Evolutionary conservation across 345 rosid genomes (phyloP), one percentile per base, ranked within the genome.

Genomic region (Acer negundo): DNA sequence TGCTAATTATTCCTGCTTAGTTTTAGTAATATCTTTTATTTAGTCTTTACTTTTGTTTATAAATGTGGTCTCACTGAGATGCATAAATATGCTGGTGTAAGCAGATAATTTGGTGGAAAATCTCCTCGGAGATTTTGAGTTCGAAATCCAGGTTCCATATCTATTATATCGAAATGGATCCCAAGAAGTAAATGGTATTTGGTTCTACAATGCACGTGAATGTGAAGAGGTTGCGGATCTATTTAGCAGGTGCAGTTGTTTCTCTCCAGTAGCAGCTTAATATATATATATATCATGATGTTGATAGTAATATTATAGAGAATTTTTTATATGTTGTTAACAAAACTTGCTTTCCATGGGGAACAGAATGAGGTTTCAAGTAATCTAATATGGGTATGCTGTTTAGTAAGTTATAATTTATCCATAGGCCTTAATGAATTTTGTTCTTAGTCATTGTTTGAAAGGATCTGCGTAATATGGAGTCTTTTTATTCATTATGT

Each of bases 171-270:
- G 97, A 70, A 96, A 94, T 87, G 97, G 91, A 53, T 63, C 94
- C 72, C 98, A 96, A 82, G 99, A 96, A 89, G 97, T 96, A 51
- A 94, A 96, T 85, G 98, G 99, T 16, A 96, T 96, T 82, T 96
- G 98, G 99, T 96, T 96, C 86, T 96, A 96, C 83, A 92, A 96
- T 87, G 82, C 90, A 70, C 92, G 90, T 59, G 99, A 94, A 73
- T 94, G 98, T 69, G 95, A 94, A 83, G 95, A 92, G 80, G 98
- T 96, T 78, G 99, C 97, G 16, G 84, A 74, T 86, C 94, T 94
- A 74, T 96, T 94, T 86, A 85, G 51, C 87, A 96, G 99, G 98
- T 94, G 91, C 23, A 17, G 62, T 38, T 79, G 4, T n/a, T 75
- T 67, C 20, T 2, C 72, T 38, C 35, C 28, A 1, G 38, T 61